Base-by-base conservation (phyloP, 2,329 filamentous ascomycete genomes). In the Fusarium decemcellulare region DNA sequence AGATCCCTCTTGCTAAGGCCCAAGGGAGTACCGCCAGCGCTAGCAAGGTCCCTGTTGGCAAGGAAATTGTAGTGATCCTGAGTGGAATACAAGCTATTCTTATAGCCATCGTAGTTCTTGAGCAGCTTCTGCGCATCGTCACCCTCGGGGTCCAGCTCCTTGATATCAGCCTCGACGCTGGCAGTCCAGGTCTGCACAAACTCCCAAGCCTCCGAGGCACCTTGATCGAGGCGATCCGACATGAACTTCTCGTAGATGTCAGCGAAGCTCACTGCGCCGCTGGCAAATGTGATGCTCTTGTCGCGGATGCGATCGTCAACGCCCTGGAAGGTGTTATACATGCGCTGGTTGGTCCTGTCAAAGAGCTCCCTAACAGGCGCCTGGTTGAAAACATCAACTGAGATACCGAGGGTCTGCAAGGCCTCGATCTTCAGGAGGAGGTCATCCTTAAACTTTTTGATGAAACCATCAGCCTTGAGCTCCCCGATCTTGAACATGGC, bases 401-500 rank as follows among this genome's bases (percentile, higher is more conserved):
- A 16, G n/a, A 47, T 59, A 5, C 60, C 60, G n/a, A 63, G 36
- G 5, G 55, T 34, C 29, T 59, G 32, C 10, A 63, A 53, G 8
- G 18, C 34, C 18, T 63, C 40, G 5, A 62, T 58, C 32, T 42
- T 51, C 4, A 15, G 8, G 9, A 15, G 9, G 8, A 39, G 48
- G 8, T 36, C 50, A 4, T n/a, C 30, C 15, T 30, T 34, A 8
- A 56, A 51, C 5, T n/a, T 9, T 2, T 37, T 23, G 6, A 14
- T 43, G n/a, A 61, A 56, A 5, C 34, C 27, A 9, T 6, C 11
- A 6, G 16, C 23, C 2, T 18, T 34, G 14, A 63, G 36, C 5
- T 48, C 60, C 2, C 54, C 55, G 12, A 23, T 15, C 54, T 63
- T 63, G 42, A 63, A 63, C 14, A 63, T 54, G 12, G 54, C 54